Evolutionary conservation across 805 yeast species (phyloP).

Genomic region (Komagataella pseudopastoris): DNA sequence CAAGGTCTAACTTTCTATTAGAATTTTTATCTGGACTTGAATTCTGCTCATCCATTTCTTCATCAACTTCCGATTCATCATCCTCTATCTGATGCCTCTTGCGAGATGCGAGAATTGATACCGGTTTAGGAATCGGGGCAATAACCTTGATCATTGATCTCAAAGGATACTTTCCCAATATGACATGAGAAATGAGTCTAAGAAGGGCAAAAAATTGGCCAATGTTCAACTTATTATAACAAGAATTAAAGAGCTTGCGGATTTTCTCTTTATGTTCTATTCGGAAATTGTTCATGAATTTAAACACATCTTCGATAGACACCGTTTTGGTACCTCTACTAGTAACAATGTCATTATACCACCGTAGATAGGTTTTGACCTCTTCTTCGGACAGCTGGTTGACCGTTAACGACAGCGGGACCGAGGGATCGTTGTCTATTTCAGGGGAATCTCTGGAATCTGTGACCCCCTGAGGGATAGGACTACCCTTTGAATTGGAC

Average conservation of each 20-base stretch:
- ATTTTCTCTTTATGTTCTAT: conserved; percentile 36
- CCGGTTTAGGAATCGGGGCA: conserved; percentile 70
- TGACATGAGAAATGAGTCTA: conserved; percentile 63
- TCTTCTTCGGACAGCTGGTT: conserved; percentile 68
- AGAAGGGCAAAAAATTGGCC: conserved; percentile 86
- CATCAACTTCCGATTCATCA: conserved; percentile 22
- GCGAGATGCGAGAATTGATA: conserved; percentile 49
- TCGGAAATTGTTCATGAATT: conserved; percentile 67
- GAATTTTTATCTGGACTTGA: conserved; percentile 4
- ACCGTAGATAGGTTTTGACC: conserved; percentile 72
- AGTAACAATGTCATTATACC: conserved; percentile 81
- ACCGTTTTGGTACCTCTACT: conserved; percentile 58
- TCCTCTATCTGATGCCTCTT: conserved; percentile 37
- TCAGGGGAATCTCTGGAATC: conserved; percentile 7
- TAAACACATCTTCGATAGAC: conserved; percentile 63
- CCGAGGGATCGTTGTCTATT: conserved; percentile 21
- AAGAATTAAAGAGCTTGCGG: conserved; percentile 34
- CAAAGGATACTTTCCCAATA: conserved; percentile 34
- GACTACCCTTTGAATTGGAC: not conserved
- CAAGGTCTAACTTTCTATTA: conserved; percentile 50
- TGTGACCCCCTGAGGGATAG: conserved; percentile 7
- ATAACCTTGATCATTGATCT: conserved; percentile 35
- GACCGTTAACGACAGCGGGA: conserved; percentile 52
- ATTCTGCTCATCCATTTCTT: conserved; percentile 9
- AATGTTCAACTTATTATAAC: conserved; percentile 53